A percentile compares a stretch with the other conserved stretches of the same genome.
Evolutionary conservation across 352 stramenopile species (phyloP).

Genomic region (Plasmopara viticola): DNA sequence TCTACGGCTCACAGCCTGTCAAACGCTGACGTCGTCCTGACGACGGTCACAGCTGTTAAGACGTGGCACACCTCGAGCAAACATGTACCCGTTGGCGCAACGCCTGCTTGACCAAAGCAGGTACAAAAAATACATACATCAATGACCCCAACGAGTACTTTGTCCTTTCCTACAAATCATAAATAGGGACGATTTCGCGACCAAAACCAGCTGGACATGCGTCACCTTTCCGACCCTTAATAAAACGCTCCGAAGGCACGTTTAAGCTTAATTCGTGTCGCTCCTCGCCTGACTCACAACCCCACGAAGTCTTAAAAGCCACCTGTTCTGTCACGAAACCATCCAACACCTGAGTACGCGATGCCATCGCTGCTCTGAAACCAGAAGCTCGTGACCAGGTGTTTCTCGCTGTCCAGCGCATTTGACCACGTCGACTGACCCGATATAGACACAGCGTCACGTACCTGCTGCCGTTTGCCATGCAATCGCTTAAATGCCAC

Average conservation of each 20-base stretch:
- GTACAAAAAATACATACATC: background rate
- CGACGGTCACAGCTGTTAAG: too few species aligned
- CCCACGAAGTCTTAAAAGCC: background rate
- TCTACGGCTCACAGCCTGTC: too few species aligned
- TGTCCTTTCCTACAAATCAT: too few species aligned
- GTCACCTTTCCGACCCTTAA: too few species aligned
- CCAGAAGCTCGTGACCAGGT: conserved; percentile 8
- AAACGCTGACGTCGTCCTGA: too few species aligned
- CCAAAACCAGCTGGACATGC: too few species aligned
- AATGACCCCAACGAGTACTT: background rate
- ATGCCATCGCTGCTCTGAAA: conserved; percentile 8
- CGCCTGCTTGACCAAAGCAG: too few species aligned
- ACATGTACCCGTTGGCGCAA: too few species aligned
- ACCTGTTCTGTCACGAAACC: background rate
- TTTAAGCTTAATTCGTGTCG: too few species aligned
- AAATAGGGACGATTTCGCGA: too few species aligned
- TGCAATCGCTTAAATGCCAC: conserved; percentile 3
- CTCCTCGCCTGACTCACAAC: background rate
- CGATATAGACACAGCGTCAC: conserved; percentile 5
- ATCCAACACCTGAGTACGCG: background rate
- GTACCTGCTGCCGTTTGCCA: conserved; percentile 4
- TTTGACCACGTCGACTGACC: conserved; percentile 3
- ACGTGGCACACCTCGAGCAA: too few species aligned
- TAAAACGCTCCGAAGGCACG: too few species aligned
- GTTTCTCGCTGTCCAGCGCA: conserved; percentile 13